Base-by-base conservation (phyloP, 2,329 filamentous ascomycete genomes). In the Zopfia rhizophila region DNA sequence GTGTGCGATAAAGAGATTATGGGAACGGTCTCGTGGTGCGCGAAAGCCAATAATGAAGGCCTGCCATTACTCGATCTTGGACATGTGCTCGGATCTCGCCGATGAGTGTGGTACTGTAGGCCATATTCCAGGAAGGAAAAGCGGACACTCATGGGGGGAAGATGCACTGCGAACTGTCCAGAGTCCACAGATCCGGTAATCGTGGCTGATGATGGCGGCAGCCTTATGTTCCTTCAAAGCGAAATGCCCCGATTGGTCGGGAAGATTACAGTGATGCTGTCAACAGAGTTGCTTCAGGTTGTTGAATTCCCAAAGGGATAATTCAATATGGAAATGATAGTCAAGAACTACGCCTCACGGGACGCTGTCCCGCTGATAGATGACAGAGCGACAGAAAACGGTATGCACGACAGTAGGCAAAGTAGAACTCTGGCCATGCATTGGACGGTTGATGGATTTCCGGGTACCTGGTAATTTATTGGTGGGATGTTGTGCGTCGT, bases 321-420 rank as follows among this genome's bases (percentile, higher is more conserved):
- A 50, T 50, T 44, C 37, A 32, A 38, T 44, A 40, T 44, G 42
- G 40, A 52, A 51, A 45, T 42, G 30, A 41, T 49, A 45, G 45
- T 45, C 41, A 24, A 45, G 46, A 46, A 35, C 39, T 33, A 55
- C 48, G 53, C 48, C 49, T 31, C 38, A 22, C 41, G 37, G 23
- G 38, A 55, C 48, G 53, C 58, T 40, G 52, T 60, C 45, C n/a
- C 57, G 16, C 55, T 39, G 50, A 32, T 38, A 50, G 46, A 56
- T 45, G 51, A 47, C 32, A 42, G 40, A 56, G 42, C 68, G 67
- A 71, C 68, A 66, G 61, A 59, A 69, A 71, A 71, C 68, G 66
- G 66, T 57, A 67, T 50, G 55, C 64, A 68, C 67, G 48, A 54
- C 61, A 61, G 60, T 28, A 45, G 39, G 19, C 38, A 35, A 42